phyloP scores from a whole-genome alignment of 495 filamentous ascomycete genomes.

The Annulohypoxylon stygium region DNA sequence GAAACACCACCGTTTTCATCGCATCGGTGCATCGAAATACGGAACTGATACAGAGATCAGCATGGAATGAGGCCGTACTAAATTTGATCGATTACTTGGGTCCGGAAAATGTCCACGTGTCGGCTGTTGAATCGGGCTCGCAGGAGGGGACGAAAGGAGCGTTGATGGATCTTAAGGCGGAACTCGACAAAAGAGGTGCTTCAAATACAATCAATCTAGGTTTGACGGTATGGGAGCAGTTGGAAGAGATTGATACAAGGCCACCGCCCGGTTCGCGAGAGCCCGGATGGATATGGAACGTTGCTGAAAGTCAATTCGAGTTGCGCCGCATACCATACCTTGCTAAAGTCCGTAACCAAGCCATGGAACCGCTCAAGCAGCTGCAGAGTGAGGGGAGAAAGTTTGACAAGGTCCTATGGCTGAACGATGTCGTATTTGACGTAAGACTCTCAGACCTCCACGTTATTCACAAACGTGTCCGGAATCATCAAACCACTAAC shows the following conservation, averaged over 20 bases:
- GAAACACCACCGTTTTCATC: slow-evolving; percentile 66
- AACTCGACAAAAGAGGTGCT: slow-evolving; percentile 66
- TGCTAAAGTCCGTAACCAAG: slow-evolving; percentile 72
- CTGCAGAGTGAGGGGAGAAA: slow-evolving; percentile 57
- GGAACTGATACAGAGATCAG: slow-evolving; percentile 65
- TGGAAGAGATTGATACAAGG: slow-evolving; percentile 60
- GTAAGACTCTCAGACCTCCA: slow-evolving; percentile 33
- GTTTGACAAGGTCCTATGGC: slow-evolving; percentile 79
- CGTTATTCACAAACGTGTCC: not conserved
- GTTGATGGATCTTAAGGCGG: slow-evolving; percentile 67
- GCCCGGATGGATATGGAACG: slow-evolving; percentile 69
- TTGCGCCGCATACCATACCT: slow-evolving; percentile 76
- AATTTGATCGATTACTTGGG: slow-evolving; percentile 67
- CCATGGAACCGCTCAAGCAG: slow-evolving; percentile 58
- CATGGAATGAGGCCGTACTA: slow-evolving; percentile 72
- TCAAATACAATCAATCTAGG: slow-evolving; percentile 66
- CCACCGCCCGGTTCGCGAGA: slow-evolving; percentile 59
- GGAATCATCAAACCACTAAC: slow-evolving; percentile 5
- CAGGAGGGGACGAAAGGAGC: slow-evolving; percentile 75
- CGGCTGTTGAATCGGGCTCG: slow-evolving; percentile 77
- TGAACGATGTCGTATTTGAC: slow-evolving; percentile 80
- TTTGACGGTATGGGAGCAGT: slow-evolving; percentile 68
- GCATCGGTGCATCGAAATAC: slow-evolving; percentile 77
- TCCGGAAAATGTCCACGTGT: slow-evolving; percentile 72
- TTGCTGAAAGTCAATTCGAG: slow-evolving; percentile 64